Conservation (phyloP, 495 filamentous ascomycete species). For the Talaromyces borbonicus region DNA sequence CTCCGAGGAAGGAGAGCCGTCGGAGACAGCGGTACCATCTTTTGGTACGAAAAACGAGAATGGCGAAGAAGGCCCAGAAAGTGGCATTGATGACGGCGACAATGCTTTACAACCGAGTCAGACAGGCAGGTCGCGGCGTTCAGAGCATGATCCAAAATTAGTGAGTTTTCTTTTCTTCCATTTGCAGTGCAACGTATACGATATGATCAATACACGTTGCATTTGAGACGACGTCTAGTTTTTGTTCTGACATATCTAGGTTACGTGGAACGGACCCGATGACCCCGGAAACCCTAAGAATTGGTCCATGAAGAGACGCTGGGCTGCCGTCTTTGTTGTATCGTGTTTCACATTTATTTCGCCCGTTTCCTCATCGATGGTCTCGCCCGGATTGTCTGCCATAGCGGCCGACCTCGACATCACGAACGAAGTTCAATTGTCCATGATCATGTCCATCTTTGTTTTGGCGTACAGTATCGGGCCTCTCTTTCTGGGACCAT, state of each 20-base stretch:
- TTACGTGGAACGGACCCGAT: slow-evolving; percentile 46
- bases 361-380: slow-evolving; percentile 60
- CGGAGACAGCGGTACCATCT: neutral
- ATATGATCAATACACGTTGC: too few relatives aligned
- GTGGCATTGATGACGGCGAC: neutral
- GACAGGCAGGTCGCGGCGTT: slow-evolving; percentile 4
- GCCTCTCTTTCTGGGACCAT: slow-evolving; percentile 58
- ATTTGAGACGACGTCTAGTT: neutral
- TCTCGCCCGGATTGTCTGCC: slow-evolving; percentile 52
- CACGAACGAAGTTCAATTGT: slow-evolving; percentile 39
- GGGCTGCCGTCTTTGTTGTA: slow-evolving; percentile 48
- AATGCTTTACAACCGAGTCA: neutral
- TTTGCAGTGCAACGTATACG: too few relatives aligned
- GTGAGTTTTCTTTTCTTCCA: neutral
- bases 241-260: slow-evolving; percentile 15
- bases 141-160: slow-evolving; percentile 5
- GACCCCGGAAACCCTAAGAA: slow-evolving; percentile 53
- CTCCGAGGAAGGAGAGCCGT: neutral
- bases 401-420: slow-evolving; percentile 55
- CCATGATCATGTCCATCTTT: slow-evolving; percentile 62
- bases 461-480: slow-evolving; percentile 65
- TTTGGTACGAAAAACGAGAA: neutral
- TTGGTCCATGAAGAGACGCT: slow-evolving; percentile 48
- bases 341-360: slow-evolving; percentile 65
- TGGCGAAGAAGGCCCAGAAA: neutral